Conservation (phyloP, 352 stramenopile genomes). For the Phytophthora ohioensis region DNA sequence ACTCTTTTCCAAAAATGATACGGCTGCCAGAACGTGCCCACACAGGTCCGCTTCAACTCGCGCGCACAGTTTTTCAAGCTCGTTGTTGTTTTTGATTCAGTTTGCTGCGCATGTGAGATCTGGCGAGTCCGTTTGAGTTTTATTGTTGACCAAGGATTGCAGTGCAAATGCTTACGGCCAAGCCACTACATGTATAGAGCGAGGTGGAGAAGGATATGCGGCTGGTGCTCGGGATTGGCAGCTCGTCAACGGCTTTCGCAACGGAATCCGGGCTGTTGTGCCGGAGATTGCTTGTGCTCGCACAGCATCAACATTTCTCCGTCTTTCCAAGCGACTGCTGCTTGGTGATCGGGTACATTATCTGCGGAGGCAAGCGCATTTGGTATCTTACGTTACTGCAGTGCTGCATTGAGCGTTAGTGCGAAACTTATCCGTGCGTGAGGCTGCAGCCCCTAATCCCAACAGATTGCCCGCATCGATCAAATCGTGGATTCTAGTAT, state of each 20-base stretch:
- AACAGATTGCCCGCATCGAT: too few relatives aligned
- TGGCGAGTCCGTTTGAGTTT: not conserved
- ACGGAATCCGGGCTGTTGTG: constrained; percentile 4
- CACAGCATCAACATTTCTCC: not conserved
- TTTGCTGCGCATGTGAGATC: not conserved
- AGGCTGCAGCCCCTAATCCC: too few relatives aligned
- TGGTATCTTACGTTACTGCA: not conserved
- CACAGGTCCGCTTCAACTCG: constrained; percentile 1
- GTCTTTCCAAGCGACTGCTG: not conserved
- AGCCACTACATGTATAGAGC: not conserved
- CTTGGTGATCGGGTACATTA: constrained; percentile 3
- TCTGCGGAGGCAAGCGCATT: too few relatives aligned
- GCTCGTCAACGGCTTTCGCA: constrained; percentile 15
- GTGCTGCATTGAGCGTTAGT: not conserved
- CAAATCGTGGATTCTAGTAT: too few relatives aligned
- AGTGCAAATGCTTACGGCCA: not conserved
- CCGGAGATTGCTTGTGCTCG: not conserved
- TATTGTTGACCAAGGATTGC: not conserved
- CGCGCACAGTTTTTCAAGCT: not conserved
- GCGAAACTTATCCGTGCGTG: not conserved
- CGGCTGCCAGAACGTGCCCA: constrained; percentile 23
- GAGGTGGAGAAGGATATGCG: not conserved
- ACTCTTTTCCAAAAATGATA: constrained; percentile 31
- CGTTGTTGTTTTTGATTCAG: not conserved
- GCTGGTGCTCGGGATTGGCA: constrained; percentile 9